Evolutionary conservation across 1,139 yeast species (phyloP).

Genomic region (Saccharomyces pastorianus): DNA sequence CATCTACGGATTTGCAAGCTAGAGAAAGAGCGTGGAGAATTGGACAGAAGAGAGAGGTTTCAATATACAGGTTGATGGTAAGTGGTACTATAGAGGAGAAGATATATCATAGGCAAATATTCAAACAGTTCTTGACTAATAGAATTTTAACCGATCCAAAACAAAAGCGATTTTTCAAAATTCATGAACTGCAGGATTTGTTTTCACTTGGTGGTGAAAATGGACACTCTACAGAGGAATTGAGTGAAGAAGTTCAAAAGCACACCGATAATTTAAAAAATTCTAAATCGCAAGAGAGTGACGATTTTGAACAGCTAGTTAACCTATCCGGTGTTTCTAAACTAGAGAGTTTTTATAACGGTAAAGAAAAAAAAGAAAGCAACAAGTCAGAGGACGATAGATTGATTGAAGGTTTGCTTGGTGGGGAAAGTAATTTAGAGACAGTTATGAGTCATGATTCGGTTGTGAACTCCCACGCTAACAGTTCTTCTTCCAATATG

Average conservation of each 20-base stretch:
- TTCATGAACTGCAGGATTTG: conserved; percentile 83
- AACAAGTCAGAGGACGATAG: conserved; percentile 43
- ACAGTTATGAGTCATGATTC: conserved; percentile 67
- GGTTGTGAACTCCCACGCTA: conserved; percentile 45
- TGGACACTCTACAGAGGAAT: conserved; percentile 39
- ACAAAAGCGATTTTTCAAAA: conserved; percentile 84
- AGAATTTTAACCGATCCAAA: conserved; percentile 93
- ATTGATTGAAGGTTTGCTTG: conserved; percentile 70
- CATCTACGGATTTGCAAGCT: conserved; percentile 94
- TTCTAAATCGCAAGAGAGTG: conserved; percentile 36
- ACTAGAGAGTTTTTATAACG: conserved; percentile 40
- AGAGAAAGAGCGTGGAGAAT: conserved; percentile 95
- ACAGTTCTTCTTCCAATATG: conserved; percentile 45
- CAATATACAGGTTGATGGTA: conserved; percentile 83
- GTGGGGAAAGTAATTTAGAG: conserved; percentile 50
- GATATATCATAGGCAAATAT: conserved; percentile 91
- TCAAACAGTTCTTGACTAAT: conserved; percentile 88
- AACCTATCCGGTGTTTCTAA: conserved; percentile 41
- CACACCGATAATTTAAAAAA: conserved; percentile 24
- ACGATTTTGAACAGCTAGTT: conserved; percentile 50
- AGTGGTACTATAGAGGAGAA: conserved; percentile 96
- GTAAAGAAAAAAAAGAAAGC: conserved; percentile 44
- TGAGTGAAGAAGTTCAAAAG: conserved; percentile 28
- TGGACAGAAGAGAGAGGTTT: conserved; percentile 91
- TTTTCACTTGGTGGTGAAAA: conserved; percentile 74